Evolutionary conservation across 2,329 filamentous ascomycete species (phyloP).

Genomic region (Penicillium janthinellum): DNA sequence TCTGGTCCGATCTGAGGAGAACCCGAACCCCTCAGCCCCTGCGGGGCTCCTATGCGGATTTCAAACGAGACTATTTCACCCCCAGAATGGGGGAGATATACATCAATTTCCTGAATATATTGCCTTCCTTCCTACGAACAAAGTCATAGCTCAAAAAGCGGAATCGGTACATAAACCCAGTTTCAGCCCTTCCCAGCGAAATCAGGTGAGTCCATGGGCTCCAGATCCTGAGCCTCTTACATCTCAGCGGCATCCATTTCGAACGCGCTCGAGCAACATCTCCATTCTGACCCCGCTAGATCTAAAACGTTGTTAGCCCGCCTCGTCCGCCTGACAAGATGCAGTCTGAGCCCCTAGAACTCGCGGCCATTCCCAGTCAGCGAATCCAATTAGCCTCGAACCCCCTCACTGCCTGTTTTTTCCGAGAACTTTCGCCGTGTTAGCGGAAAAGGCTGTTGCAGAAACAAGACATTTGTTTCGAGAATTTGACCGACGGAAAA

Average conservation of each 20-base stretch:
- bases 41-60: slow-evolving; percentile 21
- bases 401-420: slow-evolving; percentile 12
- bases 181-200: too few relatives aligned
- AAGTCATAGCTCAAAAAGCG: not conserved
- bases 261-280: slow-evolving; percentile 14
- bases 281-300: slow-evolving; percentile 16
- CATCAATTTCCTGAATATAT: not conserved
- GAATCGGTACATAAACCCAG: not conserved
- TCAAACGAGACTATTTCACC: slow-evolving; percentile 15
- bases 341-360: slow-evolving; percentile 19
- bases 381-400: slow-evolving; percentile 6
- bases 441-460: slow-evolving; percentile 5
- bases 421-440: slow-evolving; percentile 12
- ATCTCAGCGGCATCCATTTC: not conserved
- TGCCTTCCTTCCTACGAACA: not conserved
- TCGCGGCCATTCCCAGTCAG: slow-evolving; percentile 4
- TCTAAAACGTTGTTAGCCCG: slow-evolving; percentile 13
- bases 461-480: slow-evolving; percentile 13
- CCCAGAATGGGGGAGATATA: not conserved
- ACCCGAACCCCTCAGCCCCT: slow-evolving; percentile 6
- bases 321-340: slow-evolving; percentile 21
- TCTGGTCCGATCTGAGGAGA: slow-evolving; percentile 20
- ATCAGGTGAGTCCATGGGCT: not conserved
- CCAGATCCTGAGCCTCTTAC: not conserved
- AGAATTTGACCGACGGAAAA: not conserved